phyloP scores from a whole-genome alignment of 1,284 basidiomycete species.

The Vanrija sp. region DNA sequence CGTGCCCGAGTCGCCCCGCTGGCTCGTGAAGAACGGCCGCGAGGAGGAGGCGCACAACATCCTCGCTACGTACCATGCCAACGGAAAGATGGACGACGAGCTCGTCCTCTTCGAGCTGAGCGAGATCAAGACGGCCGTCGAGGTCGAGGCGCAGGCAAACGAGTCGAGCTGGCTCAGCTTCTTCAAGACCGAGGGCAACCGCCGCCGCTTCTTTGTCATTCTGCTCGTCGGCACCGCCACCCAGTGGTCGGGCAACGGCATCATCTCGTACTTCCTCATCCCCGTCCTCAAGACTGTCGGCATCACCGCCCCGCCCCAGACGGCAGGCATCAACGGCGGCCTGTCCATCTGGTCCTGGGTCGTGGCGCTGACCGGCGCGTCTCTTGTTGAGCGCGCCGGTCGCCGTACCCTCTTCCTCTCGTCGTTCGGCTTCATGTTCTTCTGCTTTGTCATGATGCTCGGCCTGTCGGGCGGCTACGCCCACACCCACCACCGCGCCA shows the following conservation, averaged over 20 bases:
- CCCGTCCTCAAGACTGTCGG: conserved; percentile 65
- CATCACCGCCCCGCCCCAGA: conserved; percentile 59
- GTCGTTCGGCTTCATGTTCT: conserved; percentile 64
- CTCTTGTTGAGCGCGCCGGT: conserved; percentile 27
- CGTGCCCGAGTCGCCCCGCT: conserved; percentile 66
- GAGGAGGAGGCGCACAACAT: conserved; percentile 54
- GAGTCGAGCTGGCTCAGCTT: conserved; percentile 28
- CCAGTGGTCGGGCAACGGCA: conserved; percentile 56
- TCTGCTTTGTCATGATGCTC: conserved; percentile 61
- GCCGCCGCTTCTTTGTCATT: conserved; percentile 44
- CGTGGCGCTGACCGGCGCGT: conserved; percentile 31
- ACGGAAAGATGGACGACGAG: conserved; percentile 38
- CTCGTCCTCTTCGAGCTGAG: conserved; percentile 47
- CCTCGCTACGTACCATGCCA: conserved; percentile 63
- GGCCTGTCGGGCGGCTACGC: conserved; percentile 55
- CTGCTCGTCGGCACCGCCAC: conserved; percentile 58
- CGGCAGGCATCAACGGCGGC: conserved; percentile 66
- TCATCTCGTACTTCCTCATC: conserved; percentile 65
- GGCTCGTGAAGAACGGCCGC: conserved; percentile 58
- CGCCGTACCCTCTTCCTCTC: conserved; percentile 48
- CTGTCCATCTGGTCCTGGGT: conserved; percentile 48
- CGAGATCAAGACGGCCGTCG: conserved; percentile 48
- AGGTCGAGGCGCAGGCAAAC: conserved; percentile 29
- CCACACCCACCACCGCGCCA: conserved; percentile 40
- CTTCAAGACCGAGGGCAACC: conserved; percentile 34